A percentile compares a stretch with the other conserved stretches of the same genome.
Evolutionary conservation across 2,329 filamentous ascomycete species (phyloP).

Genomic region (Penicillium sp.): DNA sequence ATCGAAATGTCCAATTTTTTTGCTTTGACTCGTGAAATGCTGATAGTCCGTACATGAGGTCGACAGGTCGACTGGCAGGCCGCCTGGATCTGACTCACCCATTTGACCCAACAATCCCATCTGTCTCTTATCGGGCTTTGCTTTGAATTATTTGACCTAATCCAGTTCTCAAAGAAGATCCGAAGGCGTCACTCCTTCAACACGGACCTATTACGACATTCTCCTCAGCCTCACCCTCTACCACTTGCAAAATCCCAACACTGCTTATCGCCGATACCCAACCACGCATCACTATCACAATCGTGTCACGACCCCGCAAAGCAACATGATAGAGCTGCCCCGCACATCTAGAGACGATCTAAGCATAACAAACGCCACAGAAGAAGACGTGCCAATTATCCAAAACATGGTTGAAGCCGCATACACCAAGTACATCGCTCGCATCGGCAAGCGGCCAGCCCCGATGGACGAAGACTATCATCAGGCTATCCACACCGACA

Average conservation of each 20-base stretch:
- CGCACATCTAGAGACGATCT: background rate
- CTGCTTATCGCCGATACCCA: background rate
- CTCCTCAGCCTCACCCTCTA: background rate
- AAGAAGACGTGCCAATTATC: slow-evolving; percentile 14
- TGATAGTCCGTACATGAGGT: too few species aligned
- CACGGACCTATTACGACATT: too few species aligned
- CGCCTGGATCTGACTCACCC: too few species aligned
- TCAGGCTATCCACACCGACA: slow-evolving; percentile 6
- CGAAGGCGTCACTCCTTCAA: too few species aligned
- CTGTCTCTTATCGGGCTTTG: too few species aligned
- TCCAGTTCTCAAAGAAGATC: too few species aligned
- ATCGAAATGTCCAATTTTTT: too few species aligned
- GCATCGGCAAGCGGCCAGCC: slow-evolving; percentile 23
- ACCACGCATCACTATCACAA: background rate
- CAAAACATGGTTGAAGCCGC: slow-evolving; percentile 20
- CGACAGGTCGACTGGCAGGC: too few species aligned
- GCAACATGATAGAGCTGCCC: background rate
- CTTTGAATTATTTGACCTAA: too few species aligned
- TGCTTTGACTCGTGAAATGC: too few species aligned
- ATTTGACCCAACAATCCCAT: too few species aligned
- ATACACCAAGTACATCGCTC: slow-evolving; percentile 25
- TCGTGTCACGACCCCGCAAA: background rate
- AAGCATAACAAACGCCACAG: slow-evolving; percentile 12
- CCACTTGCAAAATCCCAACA: background rate
- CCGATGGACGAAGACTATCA: slow-evolving; percentile 25